Base-by-base conservation (phyloP, 371 early-diverging fungal genomes). In the Batrachochytrium dendrobatidis region DNA sequence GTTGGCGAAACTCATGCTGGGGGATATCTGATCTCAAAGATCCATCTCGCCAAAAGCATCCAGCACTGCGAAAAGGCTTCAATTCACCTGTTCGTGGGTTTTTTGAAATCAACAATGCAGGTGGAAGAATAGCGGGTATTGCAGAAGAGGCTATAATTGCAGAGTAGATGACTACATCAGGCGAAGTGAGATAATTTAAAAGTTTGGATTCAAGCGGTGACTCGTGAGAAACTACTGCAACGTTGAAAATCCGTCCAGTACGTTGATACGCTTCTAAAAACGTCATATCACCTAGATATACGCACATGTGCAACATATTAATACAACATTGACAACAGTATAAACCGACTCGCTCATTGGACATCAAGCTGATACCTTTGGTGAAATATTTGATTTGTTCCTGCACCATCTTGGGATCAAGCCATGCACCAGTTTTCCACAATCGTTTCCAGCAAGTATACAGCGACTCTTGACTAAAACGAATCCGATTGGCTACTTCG, bases 161-260 rank as follows among this genome's bases (percentile, higher is more conserved):
- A 44, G 88, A 86, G 82, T 87, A 86, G 54, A 95, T 83, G 29
- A 92, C 76, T 58, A 92, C 89, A 59, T 94, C 82, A 15, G 95
- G 96, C 3, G 94, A 62, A 2, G 92, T 91, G 8, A 93, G 64
- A 71, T 94, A 91, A 66, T 93, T 91, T 29, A 94, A 72, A 28
- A 92, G 62, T 61, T 71, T 71, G 32, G 65, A 54, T 4, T 66
- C 89, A 0, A 54, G 81, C 62, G 88, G 87, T 8, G 85, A 77
- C 56, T 86, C 90, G 59, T 83, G 82, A 3, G 84, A 69, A n/a
- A 90, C 80, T n/a, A 92, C 91, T 2, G 90, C 76, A 17, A 94
- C 86, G 68, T 90, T 92, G 32, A 93, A 84, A 10, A 92, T 82
- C 45, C 91, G 78, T 15, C 95, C 94, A 0, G 94, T 93, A 44